Evolutionary conservation across 2,329 filamentous ascomycete species (phyloP), one percentile per base, ranked within the genome.

Genomic region (Dothideomycetes sp.): DNA sequence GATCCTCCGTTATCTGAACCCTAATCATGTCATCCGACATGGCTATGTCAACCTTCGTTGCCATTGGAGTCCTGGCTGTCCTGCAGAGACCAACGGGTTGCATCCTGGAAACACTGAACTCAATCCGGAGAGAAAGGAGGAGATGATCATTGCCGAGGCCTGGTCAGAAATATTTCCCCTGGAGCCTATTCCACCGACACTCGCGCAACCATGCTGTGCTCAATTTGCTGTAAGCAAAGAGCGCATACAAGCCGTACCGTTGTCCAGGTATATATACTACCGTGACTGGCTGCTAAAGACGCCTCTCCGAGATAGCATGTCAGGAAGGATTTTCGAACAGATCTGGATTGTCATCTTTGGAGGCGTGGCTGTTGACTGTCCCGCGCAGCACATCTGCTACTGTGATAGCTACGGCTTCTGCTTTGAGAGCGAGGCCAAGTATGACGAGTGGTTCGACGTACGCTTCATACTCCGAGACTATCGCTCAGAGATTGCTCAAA

Each of bases 371-470:
- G 54, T 68, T 8, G 62, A 65, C 38, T 75, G 72, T 49, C 69
- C 70, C 0, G 58, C 61, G 32, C 70, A 76, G 58, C 64, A 71
- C 42, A 57, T 70, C 0, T 81, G 78, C 58, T 76, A 77, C 46
- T 81, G 78, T 53, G 76, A 80, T 45, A 75, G 73, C 5, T 81
- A 71, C 35, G 77, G 78, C 1, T 58, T 74, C 8, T 81, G 78
- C 51, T 80, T 79, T 47, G 72, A 69, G 9, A 64, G 63, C 4
- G 61, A 69, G 22, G 57, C 65, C 4, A 56, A 64, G 37, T 76
- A 68, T 37, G 58, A 69, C 19, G 55, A 62, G 9, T 78, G 66
- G 51, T 64, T 69, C 18, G 63, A 67, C 27, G 46, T 70, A n/a
- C 61, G 64, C 32, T 63, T 59, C 19, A 52, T 65, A 36, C 58